Evolutionary conservation across 2,329 filamentous ascomycete genomes (phyloP).

Genomic region (Hyphodiscus sp.): DNA sequence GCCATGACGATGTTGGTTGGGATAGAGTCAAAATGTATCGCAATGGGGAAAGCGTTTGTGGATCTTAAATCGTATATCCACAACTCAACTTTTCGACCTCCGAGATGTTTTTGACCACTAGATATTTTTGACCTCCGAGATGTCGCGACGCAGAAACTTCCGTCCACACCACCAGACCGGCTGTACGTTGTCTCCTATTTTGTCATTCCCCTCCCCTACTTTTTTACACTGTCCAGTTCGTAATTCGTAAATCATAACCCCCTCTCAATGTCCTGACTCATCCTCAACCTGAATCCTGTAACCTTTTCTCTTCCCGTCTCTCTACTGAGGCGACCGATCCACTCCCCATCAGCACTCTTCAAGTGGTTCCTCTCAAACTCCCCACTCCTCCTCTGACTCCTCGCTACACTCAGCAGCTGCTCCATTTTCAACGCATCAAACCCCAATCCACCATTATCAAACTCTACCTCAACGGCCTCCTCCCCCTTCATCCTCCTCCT

Average conservation of each 20-base stretch:
- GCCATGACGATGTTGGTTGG: too few species aligned
- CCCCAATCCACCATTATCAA: not conserved
- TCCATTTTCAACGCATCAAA: conserved; percentile 15
- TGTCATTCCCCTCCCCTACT: too few species aligned
- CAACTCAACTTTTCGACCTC: too few species aligned
- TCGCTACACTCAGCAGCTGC: conserved; percentile 14
- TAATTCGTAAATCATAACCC: conserved; percentile 1
- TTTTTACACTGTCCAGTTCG: not conserved
- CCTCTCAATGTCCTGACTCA: conserved; percentile 20
- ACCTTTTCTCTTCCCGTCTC: conserved; percentile 7
- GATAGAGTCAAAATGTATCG: too few species aligned
- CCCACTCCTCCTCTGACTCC: conserved; percentile 17
- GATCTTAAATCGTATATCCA: too few species aligned
- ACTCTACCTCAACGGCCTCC: not conserved
- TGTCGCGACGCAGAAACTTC: too few species aligned
- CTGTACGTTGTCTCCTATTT: too few species aligned
- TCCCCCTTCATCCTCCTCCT: not conserved
- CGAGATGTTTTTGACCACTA: too few species aligned
- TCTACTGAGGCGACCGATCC: conserved; percentile 15
- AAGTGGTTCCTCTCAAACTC: conserved; percentile 15
- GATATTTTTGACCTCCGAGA: too few species aligned
- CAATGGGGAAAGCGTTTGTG: too few species aligned
- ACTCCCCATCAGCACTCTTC: conserved; percentile 18
- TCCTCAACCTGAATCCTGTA: conserved; percentile 22
- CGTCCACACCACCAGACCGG: too few species aligned